Base-by-base conservation (phyloP, 805 yeast genomes). In the Metahyphopichia silvanorum region DNA sequence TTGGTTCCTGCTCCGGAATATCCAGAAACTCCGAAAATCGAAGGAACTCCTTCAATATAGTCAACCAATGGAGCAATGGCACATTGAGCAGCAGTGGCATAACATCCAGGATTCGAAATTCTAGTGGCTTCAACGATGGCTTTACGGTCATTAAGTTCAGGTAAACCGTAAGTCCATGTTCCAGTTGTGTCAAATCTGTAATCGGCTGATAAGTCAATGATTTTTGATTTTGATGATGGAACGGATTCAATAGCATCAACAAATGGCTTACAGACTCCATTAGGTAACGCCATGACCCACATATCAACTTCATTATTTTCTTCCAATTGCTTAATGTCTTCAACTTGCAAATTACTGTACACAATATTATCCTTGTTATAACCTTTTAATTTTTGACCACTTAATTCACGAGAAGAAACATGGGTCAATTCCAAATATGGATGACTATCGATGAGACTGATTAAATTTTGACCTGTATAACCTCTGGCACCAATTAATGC, bases 251-350 rank as follows among this genome's bases (percentile, higher is more conserved):
- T 84, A 16, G 91, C 87, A 13, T 80, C 80, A 24, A 85, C 93
- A 56, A 85, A 84, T 34, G 88, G 93, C 55, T 80, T 79, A 55
- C 98, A 93, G 23, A 93, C 96, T 30, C 96, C 97, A 57, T 93
- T 93, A 43, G 99, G 99, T 51, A 93, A 74, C 2, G 98, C 98
- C 98, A 94, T 93, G 17, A 94, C 95, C 98, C 99, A 93, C 32
- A 89, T 82, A 52, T 93, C 98, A 37, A 93, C 86, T 33, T 77
- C 85, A 31, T 79, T 77, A 29, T 77, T 67, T 43, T 79, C 72
- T 61, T 91, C 98, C 41, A 93, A 64, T 43, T 69, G 64, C 52
- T 78, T 78, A 44, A 93, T 82, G 48, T 93, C 98, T 51, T 87
- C 96, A 27, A 82, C 74, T 54, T 82, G 89, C 47, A 93, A 70